phyloP scores from a whole-genome alignment of 129 eudicot genomes.

The Tagetes patula region DNA sequence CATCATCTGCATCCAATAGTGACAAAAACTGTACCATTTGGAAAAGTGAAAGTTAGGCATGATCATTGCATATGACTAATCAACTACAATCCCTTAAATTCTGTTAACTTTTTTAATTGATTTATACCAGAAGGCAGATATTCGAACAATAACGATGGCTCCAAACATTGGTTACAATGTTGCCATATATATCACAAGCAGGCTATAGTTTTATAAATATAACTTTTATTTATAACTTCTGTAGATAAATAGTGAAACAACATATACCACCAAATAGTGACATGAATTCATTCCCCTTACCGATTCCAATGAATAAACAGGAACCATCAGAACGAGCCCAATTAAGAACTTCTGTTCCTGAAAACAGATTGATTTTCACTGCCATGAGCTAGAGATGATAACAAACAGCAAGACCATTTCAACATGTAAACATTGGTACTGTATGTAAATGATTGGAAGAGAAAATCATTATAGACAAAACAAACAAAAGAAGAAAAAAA shows the following conservation, averaged over 20 bases:
- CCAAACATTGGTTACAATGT: background rate
- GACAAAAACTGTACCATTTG: conserved; percentile 66
- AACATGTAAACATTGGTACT: background rate
- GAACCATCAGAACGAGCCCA: conserved; percentile 84
- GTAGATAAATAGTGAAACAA: background rate
- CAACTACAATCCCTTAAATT: too few species aligned
- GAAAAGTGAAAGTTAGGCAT: conserved; percentile 29
- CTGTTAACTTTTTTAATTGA: background rate
- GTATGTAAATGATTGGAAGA: background rate
- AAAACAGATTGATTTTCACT: conserved; percentile 28
- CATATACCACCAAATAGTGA: conserved; percentile 7
- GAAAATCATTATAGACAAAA: conserved; percentile 10
- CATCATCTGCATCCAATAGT: conserved; percentile 69
- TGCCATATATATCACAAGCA: conserved; percentile 1
- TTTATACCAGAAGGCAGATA: background rate
- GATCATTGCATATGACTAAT: background rate
- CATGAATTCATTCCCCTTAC: conserved; percentile 34
- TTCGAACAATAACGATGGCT: background rate
- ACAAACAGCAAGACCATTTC: conserved; percentile 9
- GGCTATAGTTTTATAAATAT: background rate
- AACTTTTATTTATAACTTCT: background rate
- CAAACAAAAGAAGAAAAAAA: background rate
- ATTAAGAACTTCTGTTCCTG: conserved; percentile 93
- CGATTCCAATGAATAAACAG: conserved; percentile 90
- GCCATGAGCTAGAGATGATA: conserved; percentile 21